Percentiles rank a stretch among this genome's conserved stretches.
Conservation (phyloP, 2,329 filamentous ascomycete genomes). For the Cladosporium sp. region DNA sequence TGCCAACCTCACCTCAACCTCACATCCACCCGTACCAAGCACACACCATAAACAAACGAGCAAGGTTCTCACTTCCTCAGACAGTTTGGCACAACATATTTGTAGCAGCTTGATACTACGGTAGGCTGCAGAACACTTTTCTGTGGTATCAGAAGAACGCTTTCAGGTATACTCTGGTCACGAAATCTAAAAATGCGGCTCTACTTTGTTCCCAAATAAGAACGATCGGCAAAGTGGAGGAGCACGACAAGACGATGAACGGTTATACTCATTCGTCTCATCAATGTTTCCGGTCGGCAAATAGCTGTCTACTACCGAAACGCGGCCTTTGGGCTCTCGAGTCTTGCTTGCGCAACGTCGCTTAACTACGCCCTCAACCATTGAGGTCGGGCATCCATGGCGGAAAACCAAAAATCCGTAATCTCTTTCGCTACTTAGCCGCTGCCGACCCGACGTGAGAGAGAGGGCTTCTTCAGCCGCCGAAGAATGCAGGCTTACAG, state of each 20-base stretch:
- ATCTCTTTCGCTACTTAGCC: slow-evolving; percentile 4
- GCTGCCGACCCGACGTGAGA: slow-evolving; percentile 1
- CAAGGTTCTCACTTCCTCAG: neutral
- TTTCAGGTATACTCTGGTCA: neutral
- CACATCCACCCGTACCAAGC: neutral
- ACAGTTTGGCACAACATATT: neutral
- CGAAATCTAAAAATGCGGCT: neutral
- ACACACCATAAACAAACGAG: neutral
- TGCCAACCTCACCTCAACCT: neutral
- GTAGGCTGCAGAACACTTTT: neutral
- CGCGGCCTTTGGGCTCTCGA: neutral
- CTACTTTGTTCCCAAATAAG: neutral
- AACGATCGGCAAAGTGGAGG: slow-evolving; percentile 2
- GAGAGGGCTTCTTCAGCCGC: slow-evolving; percentile 12
- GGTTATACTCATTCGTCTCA: neutral
- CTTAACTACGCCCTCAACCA: neutral
- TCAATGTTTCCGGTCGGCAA: neutral
- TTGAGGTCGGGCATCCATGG: neutral
- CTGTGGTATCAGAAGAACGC: neutral
- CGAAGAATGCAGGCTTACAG: slow-evolving; percentile 7
- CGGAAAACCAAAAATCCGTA: slow-evolving; percentile 10
- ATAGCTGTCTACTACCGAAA: neutral
- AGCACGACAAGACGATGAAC: neutral
- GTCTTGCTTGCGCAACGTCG: neutral
- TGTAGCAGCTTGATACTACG: neutral